Evolutionary conservation across 129 eudicot species (phyloP).

Genomic region (Flaveria linearis): DNA sequence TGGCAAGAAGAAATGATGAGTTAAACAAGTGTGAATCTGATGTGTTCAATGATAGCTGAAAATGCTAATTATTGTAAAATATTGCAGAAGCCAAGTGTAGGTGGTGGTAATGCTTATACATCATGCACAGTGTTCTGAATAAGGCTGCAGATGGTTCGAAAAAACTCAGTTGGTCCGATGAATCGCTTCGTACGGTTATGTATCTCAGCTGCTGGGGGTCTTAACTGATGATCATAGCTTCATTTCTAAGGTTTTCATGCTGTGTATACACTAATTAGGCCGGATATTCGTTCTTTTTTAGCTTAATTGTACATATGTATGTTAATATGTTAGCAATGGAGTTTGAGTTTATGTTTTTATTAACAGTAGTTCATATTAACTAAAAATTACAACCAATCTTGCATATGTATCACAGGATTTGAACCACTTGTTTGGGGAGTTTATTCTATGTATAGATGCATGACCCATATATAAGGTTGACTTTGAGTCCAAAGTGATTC

Average conservation of each 20-base stretch:
- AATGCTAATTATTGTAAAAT: conserved; percentile 9
- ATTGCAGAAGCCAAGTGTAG: conserved; percentile 18
- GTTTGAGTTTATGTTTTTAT: conserved; percentile 1
- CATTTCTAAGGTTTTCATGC: not conserved
- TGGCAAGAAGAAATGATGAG: conserved; percentile 22
- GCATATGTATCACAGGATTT: no score
- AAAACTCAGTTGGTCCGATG: conserved; percentile 32
- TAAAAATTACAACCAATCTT: no score
- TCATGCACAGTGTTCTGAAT: conserved; percentile 15
- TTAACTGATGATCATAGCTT: conserved; percentile 16
- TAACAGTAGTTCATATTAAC: no score
- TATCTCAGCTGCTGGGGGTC: conserved; percentile 44
- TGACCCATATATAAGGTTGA: not conserved
- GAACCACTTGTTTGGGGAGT: no score
- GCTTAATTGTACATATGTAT: conserved; percentile 31
- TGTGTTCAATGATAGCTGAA: conserved; percentile 6
- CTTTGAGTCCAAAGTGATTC: not conserved
- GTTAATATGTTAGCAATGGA: conserved; percentile 30
- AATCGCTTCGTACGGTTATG: conserved; percentile 42
- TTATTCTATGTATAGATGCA: not conserved
- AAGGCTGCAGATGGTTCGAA: conserved; percentile 18
- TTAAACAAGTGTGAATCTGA: conserved; percentile 17
- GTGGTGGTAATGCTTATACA: conserved; percentile 4
- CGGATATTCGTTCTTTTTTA: conserved; percentile 2
- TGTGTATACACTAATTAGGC: conserved; percentile 4